Percentiles rank a stretch among this genome's conserved stretches.
Evolutionary conservation across 306 rosid species (phyloP).

Genomic region (Hippophae rhamnoides): DNA sequence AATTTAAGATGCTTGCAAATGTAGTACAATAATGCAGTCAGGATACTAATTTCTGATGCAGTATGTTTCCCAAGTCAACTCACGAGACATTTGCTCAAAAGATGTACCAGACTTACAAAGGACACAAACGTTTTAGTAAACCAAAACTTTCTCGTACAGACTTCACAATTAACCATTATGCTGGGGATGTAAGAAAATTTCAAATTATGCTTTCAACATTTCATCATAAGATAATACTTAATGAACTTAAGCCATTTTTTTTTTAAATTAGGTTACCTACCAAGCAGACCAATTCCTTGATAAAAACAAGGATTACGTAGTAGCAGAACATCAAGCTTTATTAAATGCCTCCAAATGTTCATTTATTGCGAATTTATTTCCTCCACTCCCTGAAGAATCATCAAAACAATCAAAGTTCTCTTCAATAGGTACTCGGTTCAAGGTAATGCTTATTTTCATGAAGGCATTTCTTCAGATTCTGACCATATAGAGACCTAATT

Average conservation of each 20-base stretch:
- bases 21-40: background rate
- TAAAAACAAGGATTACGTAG: conserved; percentile 82
- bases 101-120: conserved; percentile 83
- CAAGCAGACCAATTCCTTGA: conserved; percentile 80
- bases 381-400: conserved; percentile 68
- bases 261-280: conserved; percentile 54
- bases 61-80: conserved; percentile 87
- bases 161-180: conserved; percentile 76
- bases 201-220: conserved; percentile 1
- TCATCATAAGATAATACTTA: conserved; percentile 2
- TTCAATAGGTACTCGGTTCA: conserved; percentile 71
- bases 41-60: conserved; percentile 27
- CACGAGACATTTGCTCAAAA: conserved; percentile 89
- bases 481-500: conserved; percentile 13
- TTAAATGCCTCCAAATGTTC: conserved; percentile 58
- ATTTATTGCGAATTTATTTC: conserved; percentile 69
- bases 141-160: conserved; percentile 80
- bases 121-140: conserved; percentile 72
- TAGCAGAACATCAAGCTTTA: conserved; percentile 83
- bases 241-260: conserved; percentile 9
- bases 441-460: conserved; percentile 32
- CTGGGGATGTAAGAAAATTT: conserved; percentile 64
- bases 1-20: background rate
- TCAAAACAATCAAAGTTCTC: conserved; percentile 84
- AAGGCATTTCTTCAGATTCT: conserved; percentile 9